Base-by-base conservation (phyloP, 768 basidiomycete genomes). In the Suillus americanus region DNA sequence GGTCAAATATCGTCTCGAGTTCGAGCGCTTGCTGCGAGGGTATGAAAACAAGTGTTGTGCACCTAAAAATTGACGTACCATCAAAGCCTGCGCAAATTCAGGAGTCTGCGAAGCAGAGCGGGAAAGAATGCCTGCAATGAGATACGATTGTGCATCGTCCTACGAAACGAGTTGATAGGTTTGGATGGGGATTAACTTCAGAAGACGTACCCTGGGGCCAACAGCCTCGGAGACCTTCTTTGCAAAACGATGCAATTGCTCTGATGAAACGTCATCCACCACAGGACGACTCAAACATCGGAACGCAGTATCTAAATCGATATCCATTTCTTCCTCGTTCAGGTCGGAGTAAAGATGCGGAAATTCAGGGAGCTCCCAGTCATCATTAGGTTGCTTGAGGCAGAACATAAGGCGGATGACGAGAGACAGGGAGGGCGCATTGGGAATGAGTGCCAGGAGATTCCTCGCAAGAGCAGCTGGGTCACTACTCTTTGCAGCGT, bases 351-450 rank as follows among this genome's bases (percentile, higher is more conserved):
- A 86, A 28, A 92, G 71, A 71, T 88, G 84, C 0, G 92, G 91
- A 69, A 92, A 93, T 13, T 86, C 85, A 2, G 85, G 86, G 33
- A 85, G 77, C 64, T 91, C 90, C 90, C 90, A 93, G 63, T 93
- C 91, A n/a, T 92, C 88, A 65, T 86, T 84, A 13, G 85, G 79
- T 0, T 90, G 90, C 71, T 93, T 93, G 56, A 94, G 78, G 71
- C 90, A 92, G 69, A 92, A 89, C 84, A 92, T 89, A 28, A 93
- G 79, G 33, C 89, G 83, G 45, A 90, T 82, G 57, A 90, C 81
- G 16, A 91, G 82, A 7, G 85, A 78, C 6, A 93, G 81, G 1
- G 87, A 80, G 1, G 90, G 89, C 0, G 88, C 78, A 50, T 86
- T 80, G 12, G 88, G 86, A 20, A 90, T 85, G 33, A 90, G 76